Conservation (phyloP, 257 asterid species). For the Ballota nigra region DNA sequence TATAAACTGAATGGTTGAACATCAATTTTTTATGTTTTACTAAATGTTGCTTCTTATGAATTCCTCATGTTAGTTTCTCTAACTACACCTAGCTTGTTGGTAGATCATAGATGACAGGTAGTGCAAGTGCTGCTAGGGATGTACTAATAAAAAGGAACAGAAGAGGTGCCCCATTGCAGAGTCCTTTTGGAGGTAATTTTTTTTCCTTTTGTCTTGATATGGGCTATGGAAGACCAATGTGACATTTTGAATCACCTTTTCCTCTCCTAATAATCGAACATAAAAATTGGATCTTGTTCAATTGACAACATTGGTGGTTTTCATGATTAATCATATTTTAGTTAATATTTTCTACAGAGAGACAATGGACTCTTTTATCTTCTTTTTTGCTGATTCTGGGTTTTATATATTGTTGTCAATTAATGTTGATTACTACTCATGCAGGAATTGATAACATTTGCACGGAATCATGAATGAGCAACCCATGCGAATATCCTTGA, state of each 20-base stretch:
- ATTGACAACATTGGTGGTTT: constrained; percentile 6
- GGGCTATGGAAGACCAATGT: background rate
- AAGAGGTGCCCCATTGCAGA: constrained; percentile 54
- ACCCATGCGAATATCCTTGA: constrained; percentile 54
- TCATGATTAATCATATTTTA: background rate
- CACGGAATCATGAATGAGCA: constrained; percentile 76
- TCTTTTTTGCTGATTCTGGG: background rate
- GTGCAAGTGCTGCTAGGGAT: constrained; percentile 70
- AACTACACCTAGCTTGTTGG: constrained; percentile 40
- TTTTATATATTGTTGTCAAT: background rate
- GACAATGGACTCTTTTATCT: background rate
- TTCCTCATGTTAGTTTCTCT: constrained; percentile 23
- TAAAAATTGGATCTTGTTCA: background rate
- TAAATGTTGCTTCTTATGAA: constrained; percentile 18
- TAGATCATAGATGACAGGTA: constrained; percentile 76
- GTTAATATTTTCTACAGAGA: background rate
- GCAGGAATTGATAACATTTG: constrained; percentile 85
- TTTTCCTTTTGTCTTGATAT: too few species aligned
- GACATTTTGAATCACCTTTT: background rate
- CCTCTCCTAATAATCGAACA: background rate
- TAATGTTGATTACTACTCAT: constrained; percentile 22
- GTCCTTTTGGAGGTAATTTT: constrained; percentile 65
- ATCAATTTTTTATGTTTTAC: constrained; percentile 1
- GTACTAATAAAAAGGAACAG: constrained; percentile 66
- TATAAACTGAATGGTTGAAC: background rate